These are phyloP conservation scores for Apiospora arundinis DNA, from an alignment of 2,329 filamentous ascomycete genomes.

Conservation along the genomic window DNA sequence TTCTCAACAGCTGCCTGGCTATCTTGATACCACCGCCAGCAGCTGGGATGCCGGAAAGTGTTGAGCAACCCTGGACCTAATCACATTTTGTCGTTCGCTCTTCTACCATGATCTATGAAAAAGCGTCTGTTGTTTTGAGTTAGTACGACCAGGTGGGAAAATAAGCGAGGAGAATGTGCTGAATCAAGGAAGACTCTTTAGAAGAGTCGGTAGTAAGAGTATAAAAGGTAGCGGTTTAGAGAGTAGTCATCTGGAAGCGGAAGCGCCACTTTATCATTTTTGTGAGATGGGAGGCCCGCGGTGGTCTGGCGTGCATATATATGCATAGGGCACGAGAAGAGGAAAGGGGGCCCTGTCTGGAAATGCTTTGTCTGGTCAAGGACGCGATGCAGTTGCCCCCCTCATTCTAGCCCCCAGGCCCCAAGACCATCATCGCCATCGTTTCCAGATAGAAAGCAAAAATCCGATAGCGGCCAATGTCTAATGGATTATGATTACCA, in stretches of 20 bases:
- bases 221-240: conserved; percentile 17
- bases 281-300: not conserved
- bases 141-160: not conserved
- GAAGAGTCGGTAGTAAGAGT: not conserved
- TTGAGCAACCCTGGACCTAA: not conserved
- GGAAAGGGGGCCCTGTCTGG: not conserved
- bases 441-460: not conserved
- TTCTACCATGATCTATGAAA: conserved; percentile 1
- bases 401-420: not conserved
- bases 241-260: not conserved
- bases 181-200: not conserved
- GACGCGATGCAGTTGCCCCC: not conserved
- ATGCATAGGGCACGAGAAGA: not conserved
- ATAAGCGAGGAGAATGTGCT: conserved; percentile 10
- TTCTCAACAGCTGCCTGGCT: not conserved
- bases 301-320: not conserved
- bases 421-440: not conserved
- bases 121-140: conserved; percentile 15
- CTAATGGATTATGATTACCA: conserved; percentile 15
- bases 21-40: not conserved
- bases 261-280: not conserved
- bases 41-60: not conserved
- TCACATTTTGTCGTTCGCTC: not conserved
- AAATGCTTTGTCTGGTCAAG: not conserved
- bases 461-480: not conserved